These are phyloP conservation scores for Colletotrichum limetticola DNA, from an alignment of 2,329 filamentous ascomycete genomes.

Conservation along the genomic window DNA sequence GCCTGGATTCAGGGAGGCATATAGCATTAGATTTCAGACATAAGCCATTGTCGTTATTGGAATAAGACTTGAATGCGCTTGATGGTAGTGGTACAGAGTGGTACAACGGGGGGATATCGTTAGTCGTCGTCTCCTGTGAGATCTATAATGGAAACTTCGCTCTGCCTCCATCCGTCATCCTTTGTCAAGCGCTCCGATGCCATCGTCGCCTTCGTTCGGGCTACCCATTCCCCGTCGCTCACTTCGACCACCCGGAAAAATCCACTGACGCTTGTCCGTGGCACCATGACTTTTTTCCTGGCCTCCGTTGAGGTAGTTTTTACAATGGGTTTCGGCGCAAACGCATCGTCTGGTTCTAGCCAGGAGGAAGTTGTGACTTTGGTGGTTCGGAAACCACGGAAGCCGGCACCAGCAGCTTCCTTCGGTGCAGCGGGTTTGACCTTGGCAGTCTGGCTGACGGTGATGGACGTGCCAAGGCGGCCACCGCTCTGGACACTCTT, in stretches of 20 bases:
- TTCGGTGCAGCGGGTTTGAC: background rate
- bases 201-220: slow-evolving; percentile 8
- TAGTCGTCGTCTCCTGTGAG: slow-evolving; percentile 26
- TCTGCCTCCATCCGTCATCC: slow-evolving; percentile 12
- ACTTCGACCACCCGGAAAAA: slow-evolving; percentile 51
- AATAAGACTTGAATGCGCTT: too few species aligned
- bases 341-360: slow-evolving; percentile 6
- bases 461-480: background rate
- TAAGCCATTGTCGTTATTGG: background rate
- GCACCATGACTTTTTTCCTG: slow-evolving; percentile 49
- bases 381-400: background rate
- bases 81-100: background rate
- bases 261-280: slow-evolving; percentile 48
- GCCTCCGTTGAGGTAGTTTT: background rate
- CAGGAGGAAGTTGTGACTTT: background rate
- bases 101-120: background rate
- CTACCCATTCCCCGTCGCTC: slow-evolving; percentile 43
- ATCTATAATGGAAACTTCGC: slow-evolving; percentile 32
- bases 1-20: background rate
- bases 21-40: background rate
- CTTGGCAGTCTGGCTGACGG: background rate
- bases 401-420: background rate
- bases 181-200: background rate
- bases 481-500: background rate
- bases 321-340: slow-evolving; percentile 3